Evolutionary conservation across 2,329 filamentous ascomycete species (phyloP).

Genomic region (Xylariales sp.): DNA sequence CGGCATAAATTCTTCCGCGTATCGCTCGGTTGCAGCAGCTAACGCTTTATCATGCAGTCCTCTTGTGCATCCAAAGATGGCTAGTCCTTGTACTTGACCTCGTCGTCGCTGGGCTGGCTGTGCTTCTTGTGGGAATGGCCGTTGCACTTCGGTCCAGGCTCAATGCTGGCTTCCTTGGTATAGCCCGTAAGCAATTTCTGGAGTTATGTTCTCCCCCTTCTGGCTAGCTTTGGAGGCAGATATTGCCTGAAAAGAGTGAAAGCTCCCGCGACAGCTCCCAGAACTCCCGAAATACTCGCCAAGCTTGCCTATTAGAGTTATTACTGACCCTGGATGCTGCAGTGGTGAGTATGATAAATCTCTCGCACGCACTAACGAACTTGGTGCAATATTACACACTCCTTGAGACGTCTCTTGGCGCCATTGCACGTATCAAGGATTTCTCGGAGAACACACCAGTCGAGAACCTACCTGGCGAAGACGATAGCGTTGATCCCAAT

Average conservation of each 20-base stretch:
- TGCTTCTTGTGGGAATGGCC: constrained; percentile 23
- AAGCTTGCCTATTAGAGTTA: no score
- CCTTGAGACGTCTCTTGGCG: constrained; percentile 12
- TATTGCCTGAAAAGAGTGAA: no score
- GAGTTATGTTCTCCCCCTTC: no score
- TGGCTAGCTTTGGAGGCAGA: no score
- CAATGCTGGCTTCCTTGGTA: constrained; percentile 9
- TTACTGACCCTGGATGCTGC: no score
- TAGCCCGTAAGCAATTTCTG: no score
- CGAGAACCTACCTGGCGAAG: constrained; percentile 4
- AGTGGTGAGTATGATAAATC: constrained; percentile 10
- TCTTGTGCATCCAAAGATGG: constrained; percentile 28
- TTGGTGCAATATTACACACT: constrained; percentile 11
- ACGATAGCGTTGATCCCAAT: not conserved
- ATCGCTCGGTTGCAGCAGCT: no score
- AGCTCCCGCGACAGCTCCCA: no score
- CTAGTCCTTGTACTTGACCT: constrained; percentile 27
- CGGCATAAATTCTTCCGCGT: no score
- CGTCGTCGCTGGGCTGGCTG: constrained; percentile 23
- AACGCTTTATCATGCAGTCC: no score
- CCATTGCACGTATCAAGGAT: constrained; percentile 11
- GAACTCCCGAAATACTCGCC: no score
- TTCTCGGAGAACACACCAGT: constrained; percentile 10
- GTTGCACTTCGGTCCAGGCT: constrained; percentile 7
- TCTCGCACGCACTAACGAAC: constrained; percentile 8